Percentiles rank a stretch among this genome's conserved stretches.
Conservation (phyloP, 768 basidiomycete genomes). For the Paxillus rubicundulus region DNA sequence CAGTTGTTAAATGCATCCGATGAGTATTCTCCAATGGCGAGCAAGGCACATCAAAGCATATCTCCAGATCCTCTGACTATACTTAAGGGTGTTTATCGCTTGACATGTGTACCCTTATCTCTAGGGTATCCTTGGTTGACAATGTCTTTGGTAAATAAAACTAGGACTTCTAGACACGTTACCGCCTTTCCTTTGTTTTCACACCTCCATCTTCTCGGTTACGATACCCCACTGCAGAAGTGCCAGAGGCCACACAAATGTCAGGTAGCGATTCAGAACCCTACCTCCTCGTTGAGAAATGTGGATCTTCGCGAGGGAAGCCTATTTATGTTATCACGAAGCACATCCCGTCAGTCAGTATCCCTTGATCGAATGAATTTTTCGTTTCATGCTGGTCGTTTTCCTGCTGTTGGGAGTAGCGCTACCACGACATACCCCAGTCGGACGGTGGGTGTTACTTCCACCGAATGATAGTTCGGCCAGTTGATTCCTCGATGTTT, state of each 20-base stretch:
- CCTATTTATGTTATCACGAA: conserved; percentile 45
- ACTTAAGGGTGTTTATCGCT: conserved; percentile 5
- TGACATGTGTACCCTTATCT: conserved; percentile 35
- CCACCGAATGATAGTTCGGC: not conserved
- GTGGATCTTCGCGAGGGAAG: conserved; percentile 39
- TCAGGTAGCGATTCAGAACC: conserved; percentile 27
- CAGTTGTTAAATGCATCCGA: conserved; percentile 6
- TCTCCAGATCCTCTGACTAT: conserved; percentile 12
- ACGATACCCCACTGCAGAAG: conserved; percentile 9
- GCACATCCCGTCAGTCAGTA: conserved; percentile 38
- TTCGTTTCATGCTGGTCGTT: conserved; percentile 16
- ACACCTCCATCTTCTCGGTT: conserved; percentile 18
- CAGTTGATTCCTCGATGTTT: conserved; percentile 8
- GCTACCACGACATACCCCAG: conserved; percentile 31
- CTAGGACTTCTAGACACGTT: conserved; percentile 25
- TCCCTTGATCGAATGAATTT: conserved; percentile 4
- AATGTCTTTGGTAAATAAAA: conserved; percentile 30
- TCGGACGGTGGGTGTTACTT: conserved; percentile 30
- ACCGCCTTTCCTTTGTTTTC: conserved; percentile 25
- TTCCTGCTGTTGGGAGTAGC: conserved; percentile 12
- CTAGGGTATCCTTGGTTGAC: conserved; percentile 26
- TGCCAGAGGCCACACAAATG: conserved; percentile 17
- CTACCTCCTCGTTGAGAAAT: conserved; percentile 41
- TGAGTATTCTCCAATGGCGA: conserved; percentile 10
- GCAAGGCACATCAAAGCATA: conserved; percentile 25